phyloP scores from a whole-genome alignment of 73 alveolate genomes.

The Stentor roeselii region DNA sequence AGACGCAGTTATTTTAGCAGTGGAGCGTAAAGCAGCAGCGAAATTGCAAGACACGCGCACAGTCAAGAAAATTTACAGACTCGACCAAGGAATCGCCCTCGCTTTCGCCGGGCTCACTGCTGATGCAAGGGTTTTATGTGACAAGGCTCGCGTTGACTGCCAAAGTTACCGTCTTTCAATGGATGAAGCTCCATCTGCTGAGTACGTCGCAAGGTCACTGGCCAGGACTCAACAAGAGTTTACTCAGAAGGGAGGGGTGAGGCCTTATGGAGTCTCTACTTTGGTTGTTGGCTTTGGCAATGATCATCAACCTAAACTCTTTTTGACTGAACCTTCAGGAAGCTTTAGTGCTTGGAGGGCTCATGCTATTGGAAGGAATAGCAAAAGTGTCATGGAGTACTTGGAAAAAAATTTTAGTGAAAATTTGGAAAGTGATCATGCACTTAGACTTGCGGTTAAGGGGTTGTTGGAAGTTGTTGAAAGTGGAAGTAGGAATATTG shows the following conservation, averaged over 20 bases:
- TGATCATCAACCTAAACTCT: constrained; percentile 75
- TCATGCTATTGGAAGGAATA: constrained; percentile 88
- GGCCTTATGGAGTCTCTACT: constrained; percentile 95
- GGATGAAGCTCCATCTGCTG: constrained; percentile 89
- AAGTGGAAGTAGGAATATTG: constrained; percentile 91
- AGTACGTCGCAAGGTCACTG: constrained; percentile 84
- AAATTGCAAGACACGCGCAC: constrained; percentile 91
- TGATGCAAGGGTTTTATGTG: constrained; percentile 91
- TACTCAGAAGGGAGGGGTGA: constrained; percentile 94
- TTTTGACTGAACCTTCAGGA: constrained; percentile 95
- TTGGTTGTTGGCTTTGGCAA: constrained; percentile 87
- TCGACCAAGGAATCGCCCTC: constrained; percentile 85
- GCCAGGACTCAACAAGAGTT: constrained; percentile 83
- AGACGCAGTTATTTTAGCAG: constrained; percentile 84
- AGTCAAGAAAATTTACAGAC: constrained; percentile 75
- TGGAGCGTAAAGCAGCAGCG: constrained; percentile 91
- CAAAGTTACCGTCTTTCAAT: constrained; percentile 75
- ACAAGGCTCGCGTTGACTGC: constrained; percentile 86
- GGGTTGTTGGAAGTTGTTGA: constrained; percentile 92
- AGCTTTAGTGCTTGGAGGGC: constrained; percentile 94
- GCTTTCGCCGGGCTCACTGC: constrained; percentile 96
- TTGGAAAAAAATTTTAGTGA: constrained; percentile 83
- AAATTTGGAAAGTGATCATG: constrained; percentile 65
- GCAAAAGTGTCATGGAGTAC: constrained; percentile 77
- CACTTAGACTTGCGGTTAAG: constrained; percentile 73